phyloP scores from a whole-genome alignment of 2,329 filamentous ascomycete genomes.

The Clarireedia sp. region DNA sequence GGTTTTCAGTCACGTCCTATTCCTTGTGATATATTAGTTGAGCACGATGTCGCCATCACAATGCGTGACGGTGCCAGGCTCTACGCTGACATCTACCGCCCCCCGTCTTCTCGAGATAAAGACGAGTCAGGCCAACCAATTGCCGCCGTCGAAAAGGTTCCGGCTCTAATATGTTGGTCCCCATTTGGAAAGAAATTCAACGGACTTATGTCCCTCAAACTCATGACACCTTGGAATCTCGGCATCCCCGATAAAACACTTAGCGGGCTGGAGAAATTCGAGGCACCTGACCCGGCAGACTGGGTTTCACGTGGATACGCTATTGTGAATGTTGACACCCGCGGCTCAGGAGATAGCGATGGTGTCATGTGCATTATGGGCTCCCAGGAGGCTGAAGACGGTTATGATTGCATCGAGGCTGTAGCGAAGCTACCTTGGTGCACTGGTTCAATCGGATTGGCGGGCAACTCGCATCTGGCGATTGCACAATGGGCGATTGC shows the following conservation, averaged over 20 bases:
- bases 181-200: neutral
- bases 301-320: slow-evolving; percentile 22
- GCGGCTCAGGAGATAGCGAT: slow-evolving; percentile 19
- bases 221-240: slow-evolving; percentile 9
- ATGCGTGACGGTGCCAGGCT: too few relatives aligned
- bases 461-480: slow-evolving; percentile 24
- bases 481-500: slow-evolving; percentile 25
- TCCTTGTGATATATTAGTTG: too few relatives aligned
- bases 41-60: too few relatives aligned
- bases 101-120: too few relatives aligned
- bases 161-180: neutral
- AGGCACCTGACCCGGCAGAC: slow-evolving; percentile 22
- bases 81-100: too few relatives aligned
- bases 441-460: slow-evolving; percentile 19
- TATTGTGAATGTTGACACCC: slow-evolving; percentile 19
- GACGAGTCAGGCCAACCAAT: too few relatives aligned
- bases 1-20: too few relatives aligned
- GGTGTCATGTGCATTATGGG: slow-evolving; percentile 9
- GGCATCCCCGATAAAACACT: slow-evolving; percentile 4
- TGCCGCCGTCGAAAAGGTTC: too few relatives aligned
- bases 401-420: slow-evolving; percentile 23
- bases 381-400: slow-evolving; percentile 13
- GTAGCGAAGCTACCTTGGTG: slow-evolving; percentile 23
- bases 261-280: slow-evolving; percentile 18
- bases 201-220: neutral